A percentile compares a stretch with the other conserved stretches of the same genome.
phyloP scores from a whole-genome alignment of 192 early-diverging fungal genomes.

The Allomyces javanicus region DNA sequence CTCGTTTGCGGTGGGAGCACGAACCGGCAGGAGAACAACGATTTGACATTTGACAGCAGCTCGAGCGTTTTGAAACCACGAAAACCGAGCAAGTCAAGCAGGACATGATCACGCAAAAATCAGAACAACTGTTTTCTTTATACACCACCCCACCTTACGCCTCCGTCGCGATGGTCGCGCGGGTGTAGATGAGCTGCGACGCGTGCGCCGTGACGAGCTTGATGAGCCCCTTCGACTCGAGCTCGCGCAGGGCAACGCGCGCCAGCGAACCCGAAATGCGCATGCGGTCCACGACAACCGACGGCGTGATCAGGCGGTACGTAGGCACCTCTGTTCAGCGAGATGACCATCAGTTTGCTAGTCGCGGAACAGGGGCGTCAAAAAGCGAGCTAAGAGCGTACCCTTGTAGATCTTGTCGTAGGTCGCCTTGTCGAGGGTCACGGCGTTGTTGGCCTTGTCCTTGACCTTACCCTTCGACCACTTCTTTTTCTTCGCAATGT shows the following conservation, averaged over 20 bases:
- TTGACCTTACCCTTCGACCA: slow-evolving; percentile 99
- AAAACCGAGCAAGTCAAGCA: too few species aligned
- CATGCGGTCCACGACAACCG: slow-evolving; percentile 95
- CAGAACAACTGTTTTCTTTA: too few species aligned
- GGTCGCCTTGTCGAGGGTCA: slow-evolving; percentile 89
- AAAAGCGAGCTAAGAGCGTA: background rate
- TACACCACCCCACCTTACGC: slow-evolving; percentile 6
- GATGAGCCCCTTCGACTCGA: slow-evolving; percentile 81
- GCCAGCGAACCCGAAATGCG: slow-evolving; percentile 94
- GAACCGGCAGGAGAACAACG: too few species aligned
- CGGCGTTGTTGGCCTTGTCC: slow-evolving; percentile 99
- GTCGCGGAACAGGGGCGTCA: too few species aligned
- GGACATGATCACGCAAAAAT: too few species aligned
- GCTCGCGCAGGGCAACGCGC: slow-evolving; percentile 80
- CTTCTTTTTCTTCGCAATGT: slow-evolving; percentile 42
- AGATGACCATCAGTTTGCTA: too few species aligned
- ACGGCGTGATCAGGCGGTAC: slow-evolving; percentile 98
- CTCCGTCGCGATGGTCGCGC: slow-evolving; percentile 29
- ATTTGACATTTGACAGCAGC: too few species aligned
- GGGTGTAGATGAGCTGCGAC: slow-evolving; percentile 71
- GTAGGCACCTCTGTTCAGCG: slow-evolving; percentile 61
- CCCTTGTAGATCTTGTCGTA: slow-evolving; percentile 97
- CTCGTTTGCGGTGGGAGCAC: too few species aligned
- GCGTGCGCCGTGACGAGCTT: slow-evolving; percentile 75
- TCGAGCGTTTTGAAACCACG: too few species aligned